Conservation (phyloP, 352 stramenopile genomes). For the Globisporangium orthogonon region DNA sequence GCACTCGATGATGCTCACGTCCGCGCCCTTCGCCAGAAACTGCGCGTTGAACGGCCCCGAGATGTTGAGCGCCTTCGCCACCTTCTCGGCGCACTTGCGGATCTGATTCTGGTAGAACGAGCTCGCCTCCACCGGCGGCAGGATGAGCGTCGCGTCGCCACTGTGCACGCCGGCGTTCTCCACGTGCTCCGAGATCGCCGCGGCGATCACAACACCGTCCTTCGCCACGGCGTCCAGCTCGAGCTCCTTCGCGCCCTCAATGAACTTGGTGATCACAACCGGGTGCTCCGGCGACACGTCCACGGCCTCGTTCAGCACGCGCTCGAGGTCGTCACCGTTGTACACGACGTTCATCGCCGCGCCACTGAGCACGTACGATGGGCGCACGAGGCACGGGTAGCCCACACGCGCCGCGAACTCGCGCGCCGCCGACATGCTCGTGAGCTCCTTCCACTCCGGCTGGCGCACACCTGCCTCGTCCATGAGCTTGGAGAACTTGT, state of each 20-base stretch:
- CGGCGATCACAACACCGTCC: constrained; percentile 86
- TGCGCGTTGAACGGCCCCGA: constrained; percentile 95
- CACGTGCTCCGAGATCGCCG: constrained; percentile 91
- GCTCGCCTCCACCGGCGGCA: constrained; percentile 74
- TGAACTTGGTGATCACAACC: constrained; percentile 97
- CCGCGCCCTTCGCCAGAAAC: constrained; percentile 91
- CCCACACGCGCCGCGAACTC: constrained; percentile 92
- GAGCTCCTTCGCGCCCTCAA: constrained; percentile 91
- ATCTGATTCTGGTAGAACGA: constrained; percentile 64
- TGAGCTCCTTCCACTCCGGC: constrained; percentile 86
- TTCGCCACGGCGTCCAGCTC: constrained; percentile 90
- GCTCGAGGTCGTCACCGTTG: constrained; percentile 87
- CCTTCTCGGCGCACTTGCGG: constrained; percentile 68
- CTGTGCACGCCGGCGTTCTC: constrained; percentile 93
- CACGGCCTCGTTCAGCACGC: constrained; percentile 88
- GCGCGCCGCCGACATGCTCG: constrained; percentile 78
- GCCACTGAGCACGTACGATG: constrained; percentile 96
- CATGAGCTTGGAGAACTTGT: constrained; percentile 95
- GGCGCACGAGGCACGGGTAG: constrained; percentile 95
- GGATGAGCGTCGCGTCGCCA: constrained; percentile 88
- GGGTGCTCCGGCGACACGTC: constrained; percentile 94
- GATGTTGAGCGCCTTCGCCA: constrained; percentile 93
- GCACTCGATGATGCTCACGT: constrained; percentile 95
- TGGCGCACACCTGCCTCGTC: constrained; percentile 90
- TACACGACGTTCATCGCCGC: constrained; percentile 98